phyloP scores from a whole-genome alignment of 768 basidiomycete genomes.

The Kockovaella imperatae region DNA sequence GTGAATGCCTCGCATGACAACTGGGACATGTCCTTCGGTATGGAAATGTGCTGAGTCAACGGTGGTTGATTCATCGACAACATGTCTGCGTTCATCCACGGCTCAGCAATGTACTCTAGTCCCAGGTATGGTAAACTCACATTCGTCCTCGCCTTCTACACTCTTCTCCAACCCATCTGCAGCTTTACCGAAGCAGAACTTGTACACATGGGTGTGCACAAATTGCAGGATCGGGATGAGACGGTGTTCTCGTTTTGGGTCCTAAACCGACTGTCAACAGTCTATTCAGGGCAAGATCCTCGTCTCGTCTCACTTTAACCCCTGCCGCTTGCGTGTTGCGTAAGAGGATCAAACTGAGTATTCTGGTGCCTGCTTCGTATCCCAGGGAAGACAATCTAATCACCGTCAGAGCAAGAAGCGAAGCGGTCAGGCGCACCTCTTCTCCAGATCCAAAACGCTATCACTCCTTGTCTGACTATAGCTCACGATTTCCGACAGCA shows the following conservation, averaged over 20 bases:
- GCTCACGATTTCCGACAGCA: constrained; percentile 88
- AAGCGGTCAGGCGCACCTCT: constrained; percentile 54
- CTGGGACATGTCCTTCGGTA: constrained; percentile 87
- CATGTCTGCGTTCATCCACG: constrained; percentile 74
- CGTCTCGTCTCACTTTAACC: constrained; percentile 34
- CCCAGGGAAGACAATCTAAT: constrained; percentile 80
- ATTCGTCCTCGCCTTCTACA: constrained; percentile 94
- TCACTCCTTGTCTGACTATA: constrained; percentile 93
- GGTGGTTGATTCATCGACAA: constrained; percentile 94
- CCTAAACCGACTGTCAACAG: constrained; percentile 49
- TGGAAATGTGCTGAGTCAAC: constrained; percentile 82
- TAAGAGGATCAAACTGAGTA: constrained; percentile 50
- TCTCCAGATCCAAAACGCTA: constrained; percentile 91
- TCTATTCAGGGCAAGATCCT: background rate
- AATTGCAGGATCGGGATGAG: constrained; percentile 86
- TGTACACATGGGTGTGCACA: constrained; percentile 92
- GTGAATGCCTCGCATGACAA: constrained; percentile 96
- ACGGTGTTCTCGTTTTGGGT: constrained; percentile 86
- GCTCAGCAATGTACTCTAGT: background rate
- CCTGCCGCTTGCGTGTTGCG: constrained; percentile 38
- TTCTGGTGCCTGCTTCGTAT: constrained; percentile 79
- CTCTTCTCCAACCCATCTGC: constrained; percentile 95
- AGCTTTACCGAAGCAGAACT: constrained; percentile 82
- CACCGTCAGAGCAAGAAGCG: background rate
- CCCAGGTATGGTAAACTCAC: constrained; percentile 47